Evolutionary conservation across 768 basidiomycete genomes (phyloP), one percentile per base, ranked within the genome.

Genomic region (Mycena epipterygia): DNA sequence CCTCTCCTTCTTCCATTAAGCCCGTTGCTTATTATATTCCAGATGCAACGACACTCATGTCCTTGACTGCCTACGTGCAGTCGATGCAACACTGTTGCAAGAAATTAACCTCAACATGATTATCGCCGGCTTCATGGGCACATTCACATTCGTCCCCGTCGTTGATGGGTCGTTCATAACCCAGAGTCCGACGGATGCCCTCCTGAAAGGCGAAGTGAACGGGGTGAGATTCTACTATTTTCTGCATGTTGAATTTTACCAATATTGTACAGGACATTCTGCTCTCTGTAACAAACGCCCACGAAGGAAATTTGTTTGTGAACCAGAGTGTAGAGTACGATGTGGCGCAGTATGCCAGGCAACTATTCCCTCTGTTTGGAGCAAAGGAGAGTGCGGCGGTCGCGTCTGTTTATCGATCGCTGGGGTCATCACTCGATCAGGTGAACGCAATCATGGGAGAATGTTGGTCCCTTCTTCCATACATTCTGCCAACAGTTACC

Each of bases 111-210:
- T 25, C 16, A 17, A 71, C 16, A 30, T 78, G 14, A 67, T 65
- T 4, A 0, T 0, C 1, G 58, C 71, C 48, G 75, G 56, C 12
- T 79, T 81, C 68, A 75, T 9, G 51, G 76, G 75, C 1, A 76
- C 74, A 16, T 76, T 33, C 25, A 35, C 60, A 25, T 81, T 79
- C n/a, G 67, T 71, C 17, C 79, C 81, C 0, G 78, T 82, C 19
- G 72, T 82, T 7, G 81, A 82, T 39, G 80, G 76, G 1, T 72
- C 73, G 6, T 78, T 80, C 59, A 82, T 82, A 21, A 16, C 71
- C 1, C 80, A 79, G 41, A 74, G 74, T 42, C 81, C 80, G 8
- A 80, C 73, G 0, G 66, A 75, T 37, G 75, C 79, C 17, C 66
- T 82, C 33, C 30, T 53, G 12, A 71, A 66, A 21, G 76, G 79